Conservation (phyloP, 2,329 filamentous ascomycete species). For the Coniochaeta sp. region DNA sequence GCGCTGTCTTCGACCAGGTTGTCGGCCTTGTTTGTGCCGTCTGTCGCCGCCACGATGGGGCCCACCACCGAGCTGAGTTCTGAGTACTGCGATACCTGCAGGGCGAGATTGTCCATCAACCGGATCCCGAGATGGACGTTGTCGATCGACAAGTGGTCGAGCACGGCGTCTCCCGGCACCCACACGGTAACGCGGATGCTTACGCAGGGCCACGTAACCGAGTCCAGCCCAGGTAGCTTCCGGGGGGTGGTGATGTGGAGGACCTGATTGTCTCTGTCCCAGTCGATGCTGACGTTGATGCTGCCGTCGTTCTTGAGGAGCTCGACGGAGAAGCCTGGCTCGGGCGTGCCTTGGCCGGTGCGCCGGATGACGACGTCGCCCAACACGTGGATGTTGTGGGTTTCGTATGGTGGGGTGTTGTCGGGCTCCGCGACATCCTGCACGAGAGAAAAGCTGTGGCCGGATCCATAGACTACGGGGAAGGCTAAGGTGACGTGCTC, state of each 20-base stretch:
- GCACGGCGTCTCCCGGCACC: conserved; percentile 30
- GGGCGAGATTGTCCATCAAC: conserved; percentile 30
- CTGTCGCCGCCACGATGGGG: conserved; percentile 26
- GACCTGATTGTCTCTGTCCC: conserved; percentile 25
- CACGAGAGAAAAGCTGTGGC: conserved; percentile 28
- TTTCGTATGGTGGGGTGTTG: conserved; percentile 8
- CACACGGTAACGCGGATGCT: conserved; percentile 38
- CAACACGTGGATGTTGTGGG: conserved; percentile 26
- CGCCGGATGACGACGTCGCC: conserved; percentile 39
- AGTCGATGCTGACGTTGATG: conserved; percentile 25
- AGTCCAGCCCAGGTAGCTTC: conserved; percentile 18
- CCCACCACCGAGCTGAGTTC: conserved; percentile 30
- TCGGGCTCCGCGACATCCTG: conserved; percentile 22
- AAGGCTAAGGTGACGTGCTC: conserved; percentile 13
- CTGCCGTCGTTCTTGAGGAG: conserved; percentile 35
- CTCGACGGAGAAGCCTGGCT: conserved; percentile 34
- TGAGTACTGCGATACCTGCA: conserved; percentile 20
- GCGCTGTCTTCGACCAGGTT: conserved; percentile 17
- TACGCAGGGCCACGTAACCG: conserved; percentile 32
- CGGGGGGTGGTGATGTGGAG: conserved; percentile 32
- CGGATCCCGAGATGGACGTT: conserved; percentile 30
- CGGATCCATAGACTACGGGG: conserved; percentile 24
- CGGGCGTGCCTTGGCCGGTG: conserved; percentile 18
- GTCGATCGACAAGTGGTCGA: conserved; percentile 28
- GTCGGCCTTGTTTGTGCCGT: conserved; percentile 14